Evolutionary conservation across 768 basidiomycete species (phyloP).

Genomic region (Amanita thiersii): DNA sequence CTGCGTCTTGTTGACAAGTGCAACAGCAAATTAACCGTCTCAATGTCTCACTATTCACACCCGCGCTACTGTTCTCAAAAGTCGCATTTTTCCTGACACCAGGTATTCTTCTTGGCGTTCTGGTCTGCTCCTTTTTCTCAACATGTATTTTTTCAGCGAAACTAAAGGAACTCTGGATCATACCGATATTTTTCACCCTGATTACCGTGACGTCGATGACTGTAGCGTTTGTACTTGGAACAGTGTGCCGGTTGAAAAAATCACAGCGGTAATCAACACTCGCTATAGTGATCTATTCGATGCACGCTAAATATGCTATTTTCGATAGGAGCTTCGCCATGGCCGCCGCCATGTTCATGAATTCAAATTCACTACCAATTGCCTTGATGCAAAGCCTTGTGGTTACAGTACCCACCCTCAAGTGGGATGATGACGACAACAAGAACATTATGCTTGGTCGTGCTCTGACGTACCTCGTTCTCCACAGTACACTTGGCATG

Average conservation of each 20-base stretch:
- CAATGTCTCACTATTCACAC: conserved; percentile 86
- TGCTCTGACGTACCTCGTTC: conserved; percentile 80
- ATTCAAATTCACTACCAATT: conserved; percentile 91
- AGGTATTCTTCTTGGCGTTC: conserved; percentile 34
- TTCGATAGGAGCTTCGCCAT: conserved; percentile 62
- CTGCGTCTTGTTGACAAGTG: conserved; percentile 6
- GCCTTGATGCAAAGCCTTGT: conserved; percentile 91
- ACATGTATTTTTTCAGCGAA: conserved; percentile 51
- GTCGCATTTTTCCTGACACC: conserved; percentile 90
- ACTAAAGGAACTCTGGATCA: conserved; percentile 75
- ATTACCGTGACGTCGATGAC: conserved; percentile 66
- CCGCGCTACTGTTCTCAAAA: conserved; percentile 85
- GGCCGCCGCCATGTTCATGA: conserved; percentile 86
- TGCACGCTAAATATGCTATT: neutral
- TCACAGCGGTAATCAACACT: conserved; percentile 55
- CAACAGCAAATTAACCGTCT: conserved; percentile 66
- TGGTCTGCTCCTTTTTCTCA: neutral
- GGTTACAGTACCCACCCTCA: conserved; percentile 71
- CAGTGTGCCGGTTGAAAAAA: conserved; percentile 53
- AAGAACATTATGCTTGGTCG: conserved; percentile 87
- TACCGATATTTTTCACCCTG: conserved; percentile 78
- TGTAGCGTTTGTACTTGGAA: conserved; percentile 58
- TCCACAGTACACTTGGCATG: conserved; percentile 95
- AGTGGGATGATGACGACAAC: conserved; percentile 77
- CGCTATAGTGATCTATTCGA: neutral